Evolutionary conservation across 805 yeast species (phyloP), one percentile per base, ranked within the genome.

Genomic region (Kodamaea sagamina): DNA sequence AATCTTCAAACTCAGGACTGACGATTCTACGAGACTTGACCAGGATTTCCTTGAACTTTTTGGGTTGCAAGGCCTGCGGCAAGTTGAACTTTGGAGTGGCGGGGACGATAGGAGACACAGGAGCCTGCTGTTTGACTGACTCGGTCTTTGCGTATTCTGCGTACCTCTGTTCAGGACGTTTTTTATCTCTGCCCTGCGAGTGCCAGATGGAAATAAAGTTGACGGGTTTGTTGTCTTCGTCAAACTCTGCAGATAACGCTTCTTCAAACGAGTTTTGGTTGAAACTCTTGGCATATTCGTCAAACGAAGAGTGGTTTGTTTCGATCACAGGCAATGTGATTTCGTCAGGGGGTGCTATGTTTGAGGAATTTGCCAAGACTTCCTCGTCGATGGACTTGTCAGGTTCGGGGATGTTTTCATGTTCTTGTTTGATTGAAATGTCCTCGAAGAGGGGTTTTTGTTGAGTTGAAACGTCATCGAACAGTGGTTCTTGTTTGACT

Each of bases 331-430:
- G 73, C 21, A 69, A 54, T 1, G 64, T 53, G 10, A 67, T 48
- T 31, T 64, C 66, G 26, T 54, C 63, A 3, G 61, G 67, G 10
- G 67, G 68, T 4, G 63, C 63, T 15, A 71, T 55, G 43, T 68
- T 69, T 2, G 77, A 68, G 0, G 77, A 72, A 52, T 72, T 72
- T 2, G 75, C 77, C 29, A 72, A 59, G 4, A 62, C 59, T 35
- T 45, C 25, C 17, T 29, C 38, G 8, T 49, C 48, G 2, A 13
- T 26, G 21, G 17, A 29, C 15, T 13, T 21, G 3, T n/a, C 25
- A 3, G 25, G 18, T 13, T 32, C 26, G 11, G 24, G 26, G 11
- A 13, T 32, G 10, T 21, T 18, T 32, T 32, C 36, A 8, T 11
- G n/a, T 25, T 32, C 18, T n/a, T n/a, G n/a, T 11, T 11, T 21